Base-by-base conservation (phyloP, 805 yeast species). In the Komagataella populi region DNA sequence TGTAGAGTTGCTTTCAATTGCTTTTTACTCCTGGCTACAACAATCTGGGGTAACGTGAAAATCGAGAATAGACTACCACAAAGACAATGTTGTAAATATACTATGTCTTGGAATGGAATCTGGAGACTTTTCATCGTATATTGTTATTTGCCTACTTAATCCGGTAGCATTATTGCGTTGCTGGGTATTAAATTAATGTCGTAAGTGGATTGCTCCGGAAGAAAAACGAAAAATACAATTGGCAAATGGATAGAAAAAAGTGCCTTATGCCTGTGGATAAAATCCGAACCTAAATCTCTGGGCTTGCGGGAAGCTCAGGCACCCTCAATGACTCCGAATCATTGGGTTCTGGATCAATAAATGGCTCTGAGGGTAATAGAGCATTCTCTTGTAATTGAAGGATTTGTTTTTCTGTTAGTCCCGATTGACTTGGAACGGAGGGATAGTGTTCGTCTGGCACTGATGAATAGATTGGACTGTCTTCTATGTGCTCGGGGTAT, bases 301-400 rank as follows among this genome's bases (percentile, higher is more conserved):
- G 20, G 6, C 47, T 45, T 45, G 47, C 47, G 14, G 39, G 39
- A 14, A 30, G 39, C 14, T 30, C 39, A 14, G 39, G 39, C 14
- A 30, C 39, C 12, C 39, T 30, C 8, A 30, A 30, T 14, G 39
- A 30, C 14, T 30, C 39, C 14, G 39, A 30, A 16, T 45, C 47
- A 22, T n/a, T 22, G 22, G 23, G 47, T 20, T 18, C 47, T 18
- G 30, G 47, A 16, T 45, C 46, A 44, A 17, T 16, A 16, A 43
- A 30, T 23, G 81, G 80, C 45, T 70, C 83, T 2, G 87, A 81
- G 0, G 91, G 90, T 20, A 83, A 58, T 46, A 84, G 66, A 4
- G 84, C 74, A 48, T 74, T 73, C 60, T 83, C 90, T 48, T 72
- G 72, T 3, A 71, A 63, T 52, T 72, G 66, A 57, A 82, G 62